Base-by-base conservation (phyloP, 139 green algal genomes). In the Closterium sp. region DNA sequence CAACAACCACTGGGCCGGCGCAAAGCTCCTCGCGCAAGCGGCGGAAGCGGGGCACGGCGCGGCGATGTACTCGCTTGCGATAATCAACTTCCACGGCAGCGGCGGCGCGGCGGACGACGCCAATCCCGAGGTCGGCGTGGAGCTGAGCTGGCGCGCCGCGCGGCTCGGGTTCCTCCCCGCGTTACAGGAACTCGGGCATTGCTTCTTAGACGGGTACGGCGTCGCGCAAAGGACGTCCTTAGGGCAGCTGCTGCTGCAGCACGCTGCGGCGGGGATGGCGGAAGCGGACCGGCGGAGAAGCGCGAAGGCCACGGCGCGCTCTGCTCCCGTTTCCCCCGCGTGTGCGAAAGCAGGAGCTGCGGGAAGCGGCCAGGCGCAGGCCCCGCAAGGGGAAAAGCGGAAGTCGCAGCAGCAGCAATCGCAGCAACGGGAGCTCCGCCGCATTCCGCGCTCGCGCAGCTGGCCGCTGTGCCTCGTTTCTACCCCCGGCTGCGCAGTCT, bases 11-110 rank as follows among this genome's bases (percentile, higher is more conserved):
- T 87, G 70, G 85, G 31, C 27, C 17, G 92, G 92, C 92, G 90
- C 90, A 29, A 31, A 27, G 24, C 85, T 94, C 21, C 89, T 94
- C 29, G 85, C 90, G 84, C 17, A 90, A 10, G 92, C 92, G n/a
- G 92, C 92, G n/a, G 32, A 94, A 13, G 32, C n/a, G 9, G 91
- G 86, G 27, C 91, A 94, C 70, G 24, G 24, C 17, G 79, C 32
- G 22, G 92, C 92, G 24, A n/a, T 89, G 27, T 88, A 94, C 87
- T 32, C 92, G 3, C 45, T 95, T 21, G 90, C 92, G 24, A 91
- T 95, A 9, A 92, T 95, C 30, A 62, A 95, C 42, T 95, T 95
- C 91, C 94, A 95, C 70, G 92, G 92, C 79, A 94, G 90, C 92
- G 92, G 90, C n/a, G 91, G 89, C 24, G 31, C n/a, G n/a, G 86